phyloP scores from a whole-genome alignment of 805 yeast genomes.

The Scheffersomyces lignosus region DNA sequence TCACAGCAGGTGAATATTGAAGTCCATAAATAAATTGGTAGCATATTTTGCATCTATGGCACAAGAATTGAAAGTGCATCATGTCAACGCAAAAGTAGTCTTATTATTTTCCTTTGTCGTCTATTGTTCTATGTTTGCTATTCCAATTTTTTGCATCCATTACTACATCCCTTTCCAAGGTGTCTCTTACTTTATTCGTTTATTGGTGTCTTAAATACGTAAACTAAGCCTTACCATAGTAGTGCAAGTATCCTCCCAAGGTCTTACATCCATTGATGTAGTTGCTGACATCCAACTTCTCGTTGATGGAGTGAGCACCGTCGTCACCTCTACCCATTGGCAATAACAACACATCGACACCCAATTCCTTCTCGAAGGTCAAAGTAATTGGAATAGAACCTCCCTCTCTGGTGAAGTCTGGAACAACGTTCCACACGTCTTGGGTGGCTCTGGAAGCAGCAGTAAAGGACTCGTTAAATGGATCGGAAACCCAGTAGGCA shows the following conservation, averaged over 20 bases:
- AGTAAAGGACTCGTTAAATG: conserved; percentile 85
- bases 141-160: too few species aligned
- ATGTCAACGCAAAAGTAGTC: too few species aligned
- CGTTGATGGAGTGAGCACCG: conserved; percentile 98
- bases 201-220: too few species aligned
- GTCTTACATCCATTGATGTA: conserved; percentile 93
- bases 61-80: too few species aligned
- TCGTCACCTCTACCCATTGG: conserved; percentile 99
- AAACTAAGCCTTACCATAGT: conserved; percentile 50
- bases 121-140: too few species aligned
- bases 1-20: too few species aligned
- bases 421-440: conserved; percentile 91
- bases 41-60: too few species aligned
- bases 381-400: conserved; percentile 98
- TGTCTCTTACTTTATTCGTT: too few species aligned
- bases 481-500: conserved; percentile 93
- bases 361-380: conserved; percentile 84
- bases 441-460: conserved; percentile 96
- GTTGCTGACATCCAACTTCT: conserved; percentile 85
- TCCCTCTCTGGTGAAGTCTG: conserved; percentile 98
- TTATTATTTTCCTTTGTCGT: too few species aligned
- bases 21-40: too few species aligned
- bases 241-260: conserved; percentile 90
- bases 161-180: too few species aligned
- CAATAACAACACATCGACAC: conserved; percentile 80